Evolutionary conservation across 306 rosid genomes (phyloP).

Genomic region (Amphicarpaea edgeworthii): DNA sequence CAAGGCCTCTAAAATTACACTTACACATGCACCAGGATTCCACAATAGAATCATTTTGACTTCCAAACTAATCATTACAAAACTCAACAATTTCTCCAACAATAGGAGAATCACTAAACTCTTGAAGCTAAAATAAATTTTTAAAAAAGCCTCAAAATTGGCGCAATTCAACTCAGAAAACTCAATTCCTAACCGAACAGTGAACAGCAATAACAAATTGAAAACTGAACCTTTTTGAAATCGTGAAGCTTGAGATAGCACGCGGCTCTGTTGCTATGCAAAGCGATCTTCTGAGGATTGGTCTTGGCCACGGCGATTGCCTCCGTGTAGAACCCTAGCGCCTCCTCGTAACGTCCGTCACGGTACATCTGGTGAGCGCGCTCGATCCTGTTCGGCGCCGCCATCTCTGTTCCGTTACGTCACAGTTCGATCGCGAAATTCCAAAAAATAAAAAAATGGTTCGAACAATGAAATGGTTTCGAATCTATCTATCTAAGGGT

Average conservation of each 20-base stretch:
- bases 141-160: neutral
- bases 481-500: neutral
- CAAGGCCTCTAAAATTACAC: neutral
- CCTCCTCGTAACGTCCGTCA: constrained; percentile 79
- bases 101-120: neutral
- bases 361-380: constrained; percentile 88
- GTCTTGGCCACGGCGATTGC: constrained; percentile 78
- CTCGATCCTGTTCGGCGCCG: constrained; percentile 90
- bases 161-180: neutral
- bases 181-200: neutral
- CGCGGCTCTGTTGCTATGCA: constrained; percentile 93
- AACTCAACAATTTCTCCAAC: neutral
- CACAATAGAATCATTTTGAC: neutral
- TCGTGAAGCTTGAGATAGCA: constrained; percentile 87
- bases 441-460: neutral
- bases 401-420: constrained; percentile 57
- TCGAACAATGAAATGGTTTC: neutral
- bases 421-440: constrained; percentile 19
- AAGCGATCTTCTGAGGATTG: constrained; percentile 77
- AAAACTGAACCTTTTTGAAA: constrained; percentile 70
- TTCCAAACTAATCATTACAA: neutral
- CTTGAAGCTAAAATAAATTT: neutral
- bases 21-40: neutral
- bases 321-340: constrained; percentile 85
- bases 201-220: neutral